Base-by-base conservation (phyloP, 441 rosid species). In the Pelargonium citronellum region DNA sequence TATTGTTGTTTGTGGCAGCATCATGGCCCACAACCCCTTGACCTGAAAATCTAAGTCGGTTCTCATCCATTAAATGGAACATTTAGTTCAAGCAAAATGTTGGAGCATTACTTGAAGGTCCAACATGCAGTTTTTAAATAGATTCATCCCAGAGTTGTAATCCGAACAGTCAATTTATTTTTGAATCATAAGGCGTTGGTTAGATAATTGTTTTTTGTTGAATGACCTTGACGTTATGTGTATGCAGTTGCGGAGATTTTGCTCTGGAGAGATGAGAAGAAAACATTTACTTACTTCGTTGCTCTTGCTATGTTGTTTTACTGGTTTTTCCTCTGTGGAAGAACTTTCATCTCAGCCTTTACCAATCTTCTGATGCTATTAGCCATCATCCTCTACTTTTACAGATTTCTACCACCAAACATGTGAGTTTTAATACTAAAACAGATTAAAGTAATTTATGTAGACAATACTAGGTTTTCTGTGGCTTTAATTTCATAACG, bases 261-360 rank as follows among this genome's bases (percentile, higher is more conserved):
- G 68, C 88, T 94, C 44, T 94, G 98, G 98, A 91, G 97, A 82
- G 90, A 94, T 75, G 89, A 89, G 86, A 94, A 86, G 89, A 81
- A 70, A 81, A 86, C 98, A 72, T 89, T 91, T 68, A 44, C 82
- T 6, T 90, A 79, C 81, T 90, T 91, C 70, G 72, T 90, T 64
- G 64, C 76, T 7, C 79, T 84, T 76, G 81, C 78, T 79, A n/a
- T 83, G 72, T 73, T 85, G 72, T 91, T 86, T 73, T 85, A 83
- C 81, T 91, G 97, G 96, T 86, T 88, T 81, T 85, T 88, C 74
- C 87, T 90, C 55, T 78, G 84, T 72, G 95, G 87, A 77, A 87
- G 87, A 73, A 80, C 87, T 74, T 86, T 91, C 57, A 77, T 78
- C 78, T 83, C 98, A 49, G 90, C 93, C 67, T 78, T 84, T 51